Evolutionary conservation across 148 eudicot genomes (phyloP).

Genomic region (Chenopodium formosanum): DNA sequence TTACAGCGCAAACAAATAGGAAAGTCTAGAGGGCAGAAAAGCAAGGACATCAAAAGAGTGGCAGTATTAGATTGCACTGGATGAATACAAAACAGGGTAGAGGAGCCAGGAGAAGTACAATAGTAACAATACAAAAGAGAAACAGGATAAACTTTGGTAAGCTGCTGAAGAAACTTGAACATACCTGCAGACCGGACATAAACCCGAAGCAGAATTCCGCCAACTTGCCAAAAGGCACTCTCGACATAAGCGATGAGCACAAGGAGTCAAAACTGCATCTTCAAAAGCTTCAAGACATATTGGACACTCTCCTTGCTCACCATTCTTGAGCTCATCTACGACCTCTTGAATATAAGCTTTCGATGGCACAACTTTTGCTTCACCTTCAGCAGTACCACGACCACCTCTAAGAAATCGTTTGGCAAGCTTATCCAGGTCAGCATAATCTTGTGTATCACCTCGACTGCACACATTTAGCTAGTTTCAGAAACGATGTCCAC

Average conservation of each 20-base stretch:
- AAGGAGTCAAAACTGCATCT: slow-evolving; percentile 96
- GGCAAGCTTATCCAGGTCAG: slow-evolving; percentile 92
- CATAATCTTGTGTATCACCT: slow-evolving; percentile 92
- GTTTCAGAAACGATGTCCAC: slow-evolving; percentile 21
- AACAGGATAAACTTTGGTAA: neutral
- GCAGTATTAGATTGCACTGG: neutral
- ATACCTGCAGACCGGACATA: slow-evolving; percentile 99
- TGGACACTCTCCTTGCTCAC: slow-evolving; percentile 98
- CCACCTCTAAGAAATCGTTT: slow-evolving; percentile 80
- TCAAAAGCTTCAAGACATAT: slow-evolving; percentile 98
- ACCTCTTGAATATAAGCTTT: slow-evolving; percentile 91
- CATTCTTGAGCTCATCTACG: slow-evolving; percentile 81
- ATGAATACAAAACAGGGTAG: neutral
- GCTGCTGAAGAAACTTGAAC: neutral
- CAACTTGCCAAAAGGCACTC: slow-evolving; percentile 97
- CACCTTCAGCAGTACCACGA: slow-evolving; percentile 49
- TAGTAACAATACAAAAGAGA: neutral
- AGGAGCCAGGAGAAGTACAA: neutral
- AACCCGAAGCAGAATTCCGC: slow-evolving; percentile 77
- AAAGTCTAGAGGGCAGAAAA: neutral
- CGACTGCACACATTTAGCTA: slow-evolving; percentile 55
- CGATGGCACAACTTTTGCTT: slow-evolving; percentile 62
- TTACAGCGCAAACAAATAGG: neutral
- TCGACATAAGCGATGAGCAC: slow-evolving; percentile 95
- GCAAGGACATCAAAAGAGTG: neutral